Evolutionary conservation across 1,284 basidiomycete species (phyloP).

Genomic region (Stereum hirsutum): DNA sequence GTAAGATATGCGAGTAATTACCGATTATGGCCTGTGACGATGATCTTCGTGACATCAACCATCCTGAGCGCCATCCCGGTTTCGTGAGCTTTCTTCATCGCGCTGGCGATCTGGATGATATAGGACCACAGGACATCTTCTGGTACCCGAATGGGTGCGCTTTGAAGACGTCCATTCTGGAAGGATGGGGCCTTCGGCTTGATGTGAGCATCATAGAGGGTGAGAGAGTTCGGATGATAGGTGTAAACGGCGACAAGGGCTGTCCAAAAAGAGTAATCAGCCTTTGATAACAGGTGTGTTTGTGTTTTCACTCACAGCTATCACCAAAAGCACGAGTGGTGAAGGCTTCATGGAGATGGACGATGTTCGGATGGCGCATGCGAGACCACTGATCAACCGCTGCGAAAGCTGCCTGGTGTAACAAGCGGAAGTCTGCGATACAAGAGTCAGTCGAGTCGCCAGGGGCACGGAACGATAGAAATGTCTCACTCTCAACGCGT

Average conservation of each 20-base stretch:
- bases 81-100: constrained; percentile 82
- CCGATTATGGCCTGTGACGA: constrained; percentile 89
- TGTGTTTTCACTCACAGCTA: no score
- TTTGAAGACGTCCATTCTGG: constrained; percentile 34
- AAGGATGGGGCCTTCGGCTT: constrained; percentile 38
- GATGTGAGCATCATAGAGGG: constrained; percentile 67
- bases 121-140: constrained; percentile 95
- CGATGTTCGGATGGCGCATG: constrained; percentile 83
- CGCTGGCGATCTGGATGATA: constrained; percentile 84
- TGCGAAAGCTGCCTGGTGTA: constrained; percentile 74
- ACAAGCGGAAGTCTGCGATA: constrained; percentile 69
- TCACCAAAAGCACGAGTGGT: constrained; percentile 93
- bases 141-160: constrained; percentile 35
- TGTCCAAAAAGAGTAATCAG: constrained; percentile 20
- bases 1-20: constrained; percentile 1
- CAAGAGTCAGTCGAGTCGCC: constrained; percentile 10
- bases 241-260: constrained; percentile 92
- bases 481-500: constrained; percentile 71
- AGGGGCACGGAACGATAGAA: background rate
- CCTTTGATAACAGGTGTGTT: constrained; percentile 20
- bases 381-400: constrained; percentile 85
- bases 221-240: constrained; percentile 82
- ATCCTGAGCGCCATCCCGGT: constrained; percentile 76
- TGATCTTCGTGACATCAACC: constrained; percentile 82
- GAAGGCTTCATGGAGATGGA: constrained; percentile 87